Evolutionary conservation across 257 asterid species (phyloP).

Genomic region (Jaltomata sinuosa): DNA sequence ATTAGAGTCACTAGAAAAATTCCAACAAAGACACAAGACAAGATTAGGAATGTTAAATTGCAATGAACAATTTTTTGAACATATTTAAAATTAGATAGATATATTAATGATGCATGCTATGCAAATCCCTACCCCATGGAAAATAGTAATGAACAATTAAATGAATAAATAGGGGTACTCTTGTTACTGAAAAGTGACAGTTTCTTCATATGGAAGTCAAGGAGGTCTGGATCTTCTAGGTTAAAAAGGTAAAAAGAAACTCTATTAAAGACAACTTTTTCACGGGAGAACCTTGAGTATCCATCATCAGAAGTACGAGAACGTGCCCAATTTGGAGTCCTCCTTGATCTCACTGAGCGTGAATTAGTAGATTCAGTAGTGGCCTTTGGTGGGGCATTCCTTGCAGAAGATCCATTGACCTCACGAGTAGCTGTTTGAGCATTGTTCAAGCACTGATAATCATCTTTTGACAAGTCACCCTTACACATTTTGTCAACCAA

Average conservation of each 20-base stretch:
- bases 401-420: conserved; percentile 27
- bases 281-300: conserved; percentile 51
- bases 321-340: conserved; percentile 93
- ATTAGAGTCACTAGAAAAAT: conserved; percentile 56
- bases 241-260: neutral
- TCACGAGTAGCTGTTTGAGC: conserved; percentile 23
- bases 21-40: conserved; percentile 6
- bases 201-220: neutral
- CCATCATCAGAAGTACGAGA: conserved; percentile 86
- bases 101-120: neutral
- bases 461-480: conserved; percentile 74
- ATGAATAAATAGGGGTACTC: neutral
- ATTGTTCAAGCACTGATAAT: conserved; percentile 63
- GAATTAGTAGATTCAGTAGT: conserved; percentile 46
- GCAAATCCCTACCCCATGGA: neutral
- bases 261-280: neutral
- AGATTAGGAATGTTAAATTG: neutral
- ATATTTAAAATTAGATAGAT: neutral
- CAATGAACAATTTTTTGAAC: neutral
- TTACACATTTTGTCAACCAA: conserved; percentile 68
- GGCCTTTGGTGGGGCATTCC: conserved; percentile 26
- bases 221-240: neutral
- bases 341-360: conserved; percentile 79
- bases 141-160: neutral
- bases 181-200: neutral